Percentiles rank a stretch among this genome's conserved stretches.
Evolutionary conservation across 306 rosid species (phyloP).

Genomic region (Aeschynomene evenia): DNA sequence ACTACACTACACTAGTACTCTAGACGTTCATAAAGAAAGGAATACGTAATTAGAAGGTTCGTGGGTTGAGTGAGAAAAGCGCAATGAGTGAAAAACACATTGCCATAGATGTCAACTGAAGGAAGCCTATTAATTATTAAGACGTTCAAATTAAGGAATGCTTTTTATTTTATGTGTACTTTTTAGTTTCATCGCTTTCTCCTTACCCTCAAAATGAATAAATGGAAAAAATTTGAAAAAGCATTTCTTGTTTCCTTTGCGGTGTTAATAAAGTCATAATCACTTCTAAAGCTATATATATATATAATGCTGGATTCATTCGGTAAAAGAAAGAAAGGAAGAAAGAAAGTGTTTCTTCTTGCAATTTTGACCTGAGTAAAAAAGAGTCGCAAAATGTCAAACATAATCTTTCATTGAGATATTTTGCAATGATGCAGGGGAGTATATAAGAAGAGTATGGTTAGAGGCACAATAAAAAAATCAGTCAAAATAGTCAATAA

Average conservation of each 20-base stretch:
- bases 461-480: too few species aligned
- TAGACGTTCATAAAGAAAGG: too few species aligned
- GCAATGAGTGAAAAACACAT: constrained; percentile 39
- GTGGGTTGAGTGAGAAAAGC: constrained; percentile 33
- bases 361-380: constrained; percentile 21
- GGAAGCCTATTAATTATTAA: constrained; percentile 45
- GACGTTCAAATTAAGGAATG: constrained; percentile 55
- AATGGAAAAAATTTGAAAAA: neutral
- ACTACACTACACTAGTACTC: neutral
- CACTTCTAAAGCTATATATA: constrained; percentile 31
- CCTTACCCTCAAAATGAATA: constrained; percentile 28
- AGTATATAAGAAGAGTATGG: too few species aligned
- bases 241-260: constrained; percentile 39
- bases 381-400: constrained; percentile 41
- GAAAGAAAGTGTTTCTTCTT: constrained; percentile 20
- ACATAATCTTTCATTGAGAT: constrained; percentile 32
- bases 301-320: constrained; percentile 31
- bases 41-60: constrained; percentile 34
- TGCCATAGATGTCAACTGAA: constrained; percentile 30
- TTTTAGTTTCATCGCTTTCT: constrained; percentile 37
- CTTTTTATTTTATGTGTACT: constrained; percentile 49
- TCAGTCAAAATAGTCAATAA: too few species aligned
- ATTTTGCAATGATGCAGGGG: constrained; percentile 36
- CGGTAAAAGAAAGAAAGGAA: too few species aligned
- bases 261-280: constrained; percentile 37